phyloP scores from a whole-genome alignment of 495 filamentous ascomycete species.

The Penicillium desertorum region DNA sequence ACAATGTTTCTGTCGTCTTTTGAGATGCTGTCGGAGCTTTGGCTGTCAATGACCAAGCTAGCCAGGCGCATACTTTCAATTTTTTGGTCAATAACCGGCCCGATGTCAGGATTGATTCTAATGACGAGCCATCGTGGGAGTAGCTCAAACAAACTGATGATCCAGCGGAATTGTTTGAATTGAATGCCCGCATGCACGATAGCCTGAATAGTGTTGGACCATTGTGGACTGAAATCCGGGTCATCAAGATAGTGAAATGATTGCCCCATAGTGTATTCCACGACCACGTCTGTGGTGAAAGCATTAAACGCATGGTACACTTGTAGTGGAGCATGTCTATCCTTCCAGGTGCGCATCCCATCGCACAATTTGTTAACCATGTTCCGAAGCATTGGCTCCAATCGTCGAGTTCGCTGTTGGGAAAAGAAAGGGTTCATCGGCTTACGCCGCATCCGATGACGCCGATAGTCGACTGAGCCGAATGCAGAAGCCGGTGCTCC shows the following conservation, averaged over 20 bases:
- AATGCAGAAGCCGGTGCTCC: constrained; percentile 25
- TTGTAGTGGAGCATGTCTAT: constrained; percentile 27
- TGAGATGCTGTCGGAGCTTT: not conserved
- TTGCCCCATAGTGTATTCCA: constrained; percentile 37
- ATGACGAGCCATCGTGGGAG: constrained; percentile 24
- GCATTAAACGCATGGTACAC: constrained; percentile 37
- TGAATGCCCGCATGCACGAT: constrained; percentile 24
- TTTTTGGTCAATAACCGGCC: constrained; percentile 24
- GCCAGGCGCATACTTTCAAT: constrained; percentile 14
- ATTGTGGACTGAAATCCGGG: constrained; percentile 34
- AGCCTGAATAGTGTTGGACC: constrained; percentile 27
- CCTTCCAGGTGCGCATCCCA: constrained; percentile 32
- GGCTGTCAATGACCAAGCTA: constrained; percentile 18
- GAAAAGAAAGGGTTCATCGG: constrained; percentile 45
- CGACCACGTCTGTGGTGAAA: constrained; percentile 44
- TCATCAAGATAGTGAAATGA: constrained; percentile 37
- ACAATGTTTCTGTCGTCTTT: not conserved
- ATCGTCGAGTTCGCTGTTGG: constrained; percentile 25
- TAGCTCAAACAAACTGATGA: constrained; percentile 24
- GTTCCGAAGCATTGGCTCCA: constrained; percentile 32
- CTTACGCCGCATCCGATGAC: constrained; percentile 32
- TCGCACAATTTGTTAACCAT: constrained; percentile 36
- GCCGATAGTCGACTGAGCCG: constrained; percentile 28
- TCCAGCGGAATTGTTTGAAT: constrained; percentile 31
- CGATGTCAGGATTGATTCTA: constrained; percentile 28